phyloP scores from a whole-genome alignment of 768 basidiomycete genomes.

The Scleroderma bovista region DNA sequence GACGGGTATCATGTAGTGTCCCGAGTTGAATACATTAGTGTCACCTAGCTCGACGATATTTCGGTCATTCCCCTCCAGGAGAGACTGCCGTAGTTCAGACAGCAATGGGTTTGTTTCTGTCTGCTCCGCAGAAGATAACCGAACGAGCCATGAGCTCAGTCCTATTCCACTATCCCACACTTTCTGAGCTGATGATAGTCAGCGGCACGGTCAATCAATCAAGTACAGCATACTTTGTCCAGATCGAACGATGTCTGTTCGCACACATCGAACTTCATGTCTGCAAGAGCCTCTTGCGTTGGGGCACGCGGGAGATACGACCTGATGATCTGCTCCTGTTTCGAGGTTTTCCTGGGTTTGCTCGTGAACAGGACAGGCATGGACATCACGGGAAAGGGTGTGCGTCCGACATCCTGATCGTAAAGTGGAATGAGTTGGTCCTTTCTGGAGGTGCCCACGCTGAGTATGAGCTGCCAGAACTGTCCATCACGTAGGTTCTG shows the following conservation, averaged over 20 bases:
- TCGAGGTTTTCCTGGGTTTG: constrained; percentile 31
- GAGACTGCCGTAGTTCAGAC: constrained; percentile 23
- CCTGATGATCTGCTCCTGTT: constrained; percentile 67
- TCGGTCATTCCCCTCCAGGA: constrained; percentile 37
- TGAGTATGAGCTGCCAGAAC: constrained; percentile 62
- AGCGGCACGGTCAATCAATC: background rate
- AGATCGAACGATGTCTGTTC: constrained; percentile 90
- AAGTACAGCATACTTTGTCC: constrained; percentile 65
- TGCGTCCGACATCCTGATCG: constrained; percentile 34
- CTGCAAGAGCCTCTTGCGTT: constrained; percentile 13
- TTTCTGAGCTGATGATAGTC: constrained; percentile 55
- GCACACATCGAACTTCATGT: constrained; percentile 44
- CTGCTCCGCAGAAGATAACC: constrained; percentile 19
- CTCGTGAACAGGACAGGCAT: constrained; percentile 53
- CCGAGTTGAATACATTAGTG: constrained; percentile 5
- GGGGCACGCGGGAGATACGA: constrained; percentile 38
- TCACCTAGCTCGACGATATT: constrained; percentile 68
- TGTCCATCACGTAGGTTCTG: constrained; percentile 45
- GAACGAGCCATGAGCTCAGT: constrained; percentile 70
- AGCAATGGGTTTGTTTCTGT: constrained; percentile 1
- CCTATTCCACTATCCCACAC: constrained; percentile 94
- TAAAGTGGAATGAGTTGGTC: constrained; percentile 39
- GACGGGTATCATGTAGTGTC: too few species aligned
- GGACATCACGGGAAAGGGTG: constrained; percentile 59
- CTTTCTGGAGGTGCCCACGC: constrained; percentile 26